Base-by-base conservation (phyloP, 148 eudicot genomes). In the Rheum nobile region DNA sequence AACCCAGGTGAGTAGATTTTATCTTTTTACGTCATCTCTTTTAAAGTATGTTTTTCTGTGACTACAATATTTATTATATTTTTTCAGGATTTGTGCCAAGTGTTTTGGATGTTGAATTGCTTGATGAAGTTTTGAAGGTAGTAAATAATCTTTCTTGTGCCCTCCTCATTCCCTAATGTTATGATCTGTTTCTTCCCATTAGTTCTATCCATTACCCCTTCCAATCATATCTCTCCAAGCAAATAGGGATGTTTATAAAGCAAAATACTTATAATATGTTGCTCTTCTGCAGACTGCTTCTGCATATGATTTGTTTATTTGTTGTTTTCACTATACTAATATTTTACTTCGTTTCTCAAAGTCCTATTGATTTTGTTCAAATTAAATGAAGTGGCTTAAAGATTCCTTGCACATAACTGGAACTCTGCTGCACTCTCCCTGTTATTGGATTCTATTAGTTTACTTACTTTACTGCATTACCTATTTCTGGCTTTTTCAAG, bases 91-190 rank as follows among this genome's bases (percentile, higher is more conserved):
- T 81, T 59, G 63, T 89, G 46, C 88, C 93, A 42, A 82, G 87
- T 75, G 77, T 85, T 77, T 81, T 89, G 84, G 88, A 89, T 75
- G 77, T 84, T 41, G 54, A 82, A 38, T 77, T 89, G 77, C 88
- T 89, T 75, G 93, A 89, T 55, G 88, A 87, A 83, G 72, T 89
- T 77, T 54, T 89, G 72, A 85, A 87, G 93, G 93, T 89, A 79
- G 55, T 32, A 16, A 35, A 26, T 41, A 14, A 29, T 24, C 28
- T 54, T 16, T 37, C 21, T 17, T 42, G 42, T 48, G 37, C 16
- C 39, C 22, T 32, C 69, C 39, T 65, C 21, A 31, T 65, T 63
- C 38, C 38, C 69, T 32, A 63, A 31, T 31, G 38, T 63, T 31
- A 32, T 32, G 31, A 63, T 14, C 35, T 12, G 34, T 59, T n/a